Percentiles rank a stretch among this genome's conserved stretches.
phyloP scores from a whole-genome alignment of 768 basidiomycete species.

The Xanthoconium stramineum region DNA sequence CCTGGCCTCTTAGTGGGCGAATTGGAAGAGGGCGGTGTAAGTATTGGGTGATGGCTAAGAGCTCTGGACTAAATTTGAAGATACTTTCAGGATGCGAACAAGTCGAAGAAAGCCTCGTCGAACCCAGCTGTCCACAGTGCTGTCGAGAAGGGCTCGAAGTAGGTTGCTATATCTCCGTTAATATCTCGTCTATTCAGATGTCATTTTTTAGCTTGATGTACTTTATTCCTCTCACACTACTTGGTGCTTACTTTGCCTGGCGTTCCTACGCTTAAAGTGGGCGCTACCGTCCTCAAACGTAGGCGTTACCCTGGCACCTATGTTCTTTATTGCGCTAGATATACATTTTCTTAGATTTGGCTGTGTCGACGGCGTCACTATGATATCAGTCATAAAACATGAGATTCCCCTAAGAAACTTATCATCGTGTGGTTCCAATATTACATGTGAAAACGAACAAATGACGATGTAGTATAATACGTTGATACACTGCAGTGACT shows the following conservation, averaged over 20 bases:
- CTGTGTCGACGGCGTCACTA: neutral
- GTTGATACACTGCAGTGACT: neutral
- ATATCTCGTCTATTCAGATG: neutral
- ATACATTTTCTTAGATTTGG: conserved; percentile 8
- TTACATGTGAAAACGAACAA: neutral
- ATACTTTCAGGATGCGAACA: conserved; percentile 43
- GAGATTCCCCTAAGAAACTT: neutral
- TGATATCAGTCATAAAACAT: neutral
- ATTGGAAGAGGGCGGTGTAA: conserved; percentile 68
- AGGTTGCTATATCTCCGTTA: conserved; percentile 23
- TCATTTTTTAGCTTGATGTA: conserved; percentile 62
- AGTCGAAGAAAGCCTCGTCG: conserved; percentile 48
- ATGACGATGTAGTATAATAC: neutral
- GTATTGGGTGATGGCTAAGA: conserved; percentile 21
- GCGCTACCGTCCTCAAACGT: neutral
- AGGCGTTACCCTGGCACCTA: too few relatives aligned
- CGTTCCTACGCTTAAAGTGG: conserved; percentile 54
- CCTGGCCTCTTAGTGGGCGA: conserved; percentile 77
- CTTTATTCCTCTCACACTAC: conserved; percentile 73
- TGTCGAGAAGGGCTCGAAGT: conserved; percentile 71
- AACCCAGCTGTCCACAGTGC: conserved; percentile 39
- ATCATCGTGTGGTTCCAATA: too few relatives aligned
- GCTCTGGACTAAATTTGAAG: neutral
- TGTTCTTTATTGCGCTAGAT: conserved; percentile 19
- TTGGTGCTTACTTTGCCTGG: conserved; percentile 88